Evolutionary conservation across 208 protist species (phyloP).

Genomic region (Acanthamoeba culbertsoni): DNA sequence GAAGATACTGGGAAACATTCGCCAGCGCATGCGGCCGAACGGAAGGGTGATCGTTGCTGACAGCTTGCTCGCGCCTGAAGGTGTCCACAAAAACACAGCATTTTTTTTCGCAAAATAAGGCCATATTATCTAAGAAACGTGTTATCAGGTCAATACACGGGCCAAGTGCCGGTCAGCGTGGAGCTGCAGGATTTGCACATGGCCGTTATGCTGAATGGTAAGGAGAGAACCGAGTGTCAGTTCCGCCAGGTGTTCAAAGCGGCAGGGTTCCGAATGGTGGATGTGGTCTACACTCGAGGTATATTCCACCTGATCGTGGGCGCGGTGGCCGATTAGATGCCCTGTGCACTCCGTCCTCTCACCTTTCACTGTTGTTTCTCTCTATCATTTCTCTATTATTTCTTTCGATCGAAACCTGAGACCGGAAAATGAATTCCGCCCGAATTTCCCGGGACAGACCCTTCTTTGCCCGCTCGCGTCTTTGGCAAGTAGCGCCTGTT

Average conservation of each 20-base stretch:
- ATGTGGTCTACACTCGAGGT: neutral
- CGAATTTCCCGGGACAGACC: too few species aligned
- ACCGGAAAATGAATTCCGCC: too few species aligned
- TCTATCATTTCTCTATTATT: too few species aligned
- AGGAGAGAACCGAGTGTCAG: conserved; percentile 30
- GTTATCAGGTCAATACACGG: neutral
- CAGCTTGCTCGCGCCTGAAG: neutral
- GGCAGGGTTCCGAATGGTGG: neutral
- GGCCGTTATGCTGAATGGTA: too few species aligned
- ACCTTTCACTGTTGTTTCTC: too few species aligned
- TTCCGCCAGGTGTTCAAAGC: conserved; percentile 5
- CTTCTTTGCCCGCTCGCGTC: too few species aligned
- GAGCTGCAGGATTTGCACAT: too few species aligned
- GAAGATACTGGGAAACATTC: neutral
- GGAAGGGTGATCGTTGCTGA: neutral
- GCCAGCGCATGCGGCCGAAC: neutral
- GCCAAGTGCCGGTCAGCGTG: neutral
- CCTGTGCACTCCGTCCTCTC: too few species aligned
- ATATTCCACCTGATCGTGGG: conserved; percentile 13
- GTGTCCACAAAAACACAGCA: too few species aligned
- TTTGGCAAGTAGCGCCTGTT: too few species aligned
- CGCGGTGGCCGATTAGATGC: neutral
- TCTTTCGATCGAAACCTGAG: too few species aligned
- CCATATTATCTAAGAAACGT: neutral
- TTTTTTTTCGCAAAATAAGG: too few species aligned